Base-by-base conservation (phyloP, 805 yeast species). In the Blastobotrys attinorum region DNA sequence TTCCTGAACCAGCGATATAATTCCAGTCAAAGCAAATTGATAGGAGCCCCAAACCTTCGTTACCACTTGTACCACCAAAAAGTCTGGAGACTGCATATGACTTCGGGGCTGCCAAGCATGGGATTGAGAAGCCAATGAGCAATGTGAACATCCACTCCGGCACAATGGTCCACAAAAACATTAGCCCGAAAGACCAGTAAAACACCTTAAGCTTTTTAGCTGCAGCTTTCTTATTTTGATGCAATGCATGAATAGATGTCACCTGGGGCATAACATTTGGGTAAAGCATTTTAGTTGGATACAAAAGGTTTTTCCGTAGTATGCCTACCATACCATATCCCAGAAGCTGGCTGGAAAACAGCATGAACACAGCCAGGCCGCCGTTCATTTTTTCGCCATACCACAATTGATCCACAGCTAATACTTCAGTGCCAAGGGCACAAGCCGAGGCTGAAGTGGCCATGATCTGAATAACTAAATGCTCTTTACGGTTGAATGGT, bases 311-410 rank as follows among this genome's bases (percentile, higher is more conserved):
- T 57, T 73, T 70, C 57, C 81, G 69, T 27, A 77, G 66, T 43
- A 80, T 43, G 23, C 86, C 86, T 39, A 83, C 83, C 32, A 77
- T 65, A 42, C 83, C 82, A 54, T 77, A 78, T 23, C 86, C 86
- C 47, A 80, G 63, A 60, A 74, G 69, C 61, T 81, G 85, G 33
- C 83, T 59, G 18, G 62, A 53, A 48, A 62, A 61, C 32, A 59
- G 56, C 36, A 58, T 48, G 50, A 63, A 59, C 44, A 63, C 58
- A 17, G 58, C 59, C 40, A 55, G 48, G 39, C 61, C 64, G 32
- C 58, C 60, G 17, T 49, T 52, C 29, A 51, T 34, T 11, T 49
- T 47, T 21, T 38, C 29, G 20, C 53, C 38, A 52, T 61, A 61
- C 63, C 64, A 61, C 29, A 60, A 48, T 45, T 51, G 57, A 46